Conservation (phyloP, 352 stramenopile genomes). For the Globisporangium ultimum region DNA sequence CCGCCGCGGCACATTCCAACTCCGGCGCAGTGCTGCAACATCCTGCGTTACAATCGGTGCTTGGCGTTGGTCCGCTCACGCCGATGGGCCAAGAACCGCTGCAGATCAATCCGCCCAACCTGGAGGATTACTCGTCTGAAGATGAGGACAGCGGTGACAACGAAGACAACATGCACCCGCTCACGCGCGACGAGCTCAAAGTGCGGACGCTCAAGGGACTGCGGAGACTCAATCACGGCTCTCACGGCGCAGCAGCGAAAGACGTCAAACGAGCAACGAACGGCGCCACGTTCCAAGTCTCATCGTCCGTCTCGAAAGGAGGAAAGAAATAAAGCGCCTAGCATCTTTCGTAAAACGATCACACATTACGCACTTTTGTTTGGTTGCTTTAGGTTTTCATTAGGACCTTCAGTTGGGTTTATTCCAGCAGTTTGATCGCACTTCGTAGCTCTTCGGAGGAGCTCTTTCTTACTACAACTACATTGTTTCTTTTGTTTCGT, state of each 20-base stretch:
- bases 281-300: constrained; percentile 4
- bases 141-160: constrained; percentile 87
- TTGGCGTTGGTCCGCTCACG: constrained; percentile 79
- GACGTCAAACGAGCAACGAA: constrained; percentile 27
- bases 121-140: constrained; percentile 94
- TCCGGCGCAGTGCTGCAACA: constrained; percentile 8
- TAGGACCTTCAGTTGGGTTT: too few species aligned
- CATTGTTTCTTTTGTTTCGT: too few species aligned
- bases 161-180: constrained; percentile 81
- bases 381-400: too few species aligned
- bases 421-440: too few species aligned
- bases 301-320: constrained; percentile 2
- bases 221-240: constrained; percentile 51
- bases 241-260: constrained; percentile 17
- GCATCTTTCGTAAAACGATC: not conserved
- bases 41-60: constrained; percentile 57
- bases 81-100: constrained; percentile 89
- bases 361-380: too few species aligned
- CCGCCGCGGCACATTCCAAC: not conserved
- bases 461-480: too few species aligned
- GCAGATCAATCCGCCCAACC: constrained; percentile 92
- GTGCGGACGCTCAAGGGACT: constrained; percentile 86
- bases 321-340: constrained; percentile 13
- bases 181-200: constrained; percentile 92
- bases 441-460: too few species aligned